phyloP scores from a whole-genome alignment of 192 early-diverging fungal genomes.

The Tieghemiomyces parasiticus region DNA sequence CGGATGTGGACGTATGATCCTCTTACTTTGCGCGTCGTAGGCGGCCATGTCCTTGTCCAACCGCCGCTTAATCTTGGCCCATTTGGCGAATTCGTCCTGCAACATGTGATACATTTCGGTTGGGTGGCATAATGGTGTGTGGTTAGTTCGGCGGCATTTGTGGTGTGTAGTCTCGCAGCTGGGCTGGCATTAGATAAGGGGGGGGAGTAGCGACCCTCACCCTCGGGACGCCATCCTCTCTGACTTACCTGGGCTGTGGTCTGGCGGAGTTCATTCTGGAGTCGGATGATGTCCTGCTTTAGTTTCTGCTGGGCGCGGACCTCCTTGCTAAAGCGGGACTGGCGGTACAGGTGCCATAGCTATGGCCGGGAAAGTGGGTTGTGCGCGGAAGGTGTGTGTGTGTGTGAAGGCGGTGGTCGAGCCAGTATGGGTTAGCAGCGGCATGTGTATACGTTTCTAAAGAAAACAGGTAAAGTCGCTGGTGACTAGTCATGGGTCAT shows the following conservation, averaged over 20 bases:
- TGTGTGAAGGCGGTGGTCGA: background rate
- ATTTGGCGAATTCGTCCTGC: slow-evolving; percentile 83
- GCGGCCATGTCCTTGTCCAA: slow-evolving; percentile 57
- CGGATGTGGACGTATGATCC: too few species aligned
- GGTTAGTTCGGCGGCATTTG: too few species aligned
- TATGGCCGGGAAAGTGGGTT: background rate
- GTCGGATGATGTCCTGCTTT: slow-evolving; percentile 38
- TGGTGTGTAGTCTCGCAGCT: too few species aligned
- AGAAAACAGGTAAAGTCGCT: background rate
- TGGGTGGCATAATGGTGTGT: too few species aligned
- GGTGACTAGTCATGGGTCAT: too few species aligned
- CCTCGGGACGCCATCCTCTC: too few species aligned
- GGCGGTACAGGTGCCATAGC: slow-evolving; percentile 6
- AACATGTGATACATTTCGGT: too few species aligned
- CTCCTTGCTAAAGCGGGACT: slow-evolving; percentile 9
- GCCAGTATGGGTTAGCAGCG: background rate
- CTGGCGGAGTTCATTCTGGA: slow-evolving; percentile 43
- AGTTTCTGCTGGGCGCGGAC: slow-evolving; percentile 35
- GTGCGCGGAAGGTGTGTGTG: background rate
- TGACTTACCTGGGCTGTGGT: slow-evolving; percentile 49
- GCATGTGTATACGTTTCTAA: background rate
- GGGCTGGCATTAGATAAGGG: too few species aligned
- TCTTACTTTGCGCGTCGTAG: slow-evolving; percentile 49
- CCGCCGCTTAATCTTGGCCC: slow-evolving; percentile 75
- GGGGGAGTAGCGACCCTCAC: too few species aligned